phyloP scores from a whole-genome alignment of 441 rosid species.

The Breynia disticha region DNA sequence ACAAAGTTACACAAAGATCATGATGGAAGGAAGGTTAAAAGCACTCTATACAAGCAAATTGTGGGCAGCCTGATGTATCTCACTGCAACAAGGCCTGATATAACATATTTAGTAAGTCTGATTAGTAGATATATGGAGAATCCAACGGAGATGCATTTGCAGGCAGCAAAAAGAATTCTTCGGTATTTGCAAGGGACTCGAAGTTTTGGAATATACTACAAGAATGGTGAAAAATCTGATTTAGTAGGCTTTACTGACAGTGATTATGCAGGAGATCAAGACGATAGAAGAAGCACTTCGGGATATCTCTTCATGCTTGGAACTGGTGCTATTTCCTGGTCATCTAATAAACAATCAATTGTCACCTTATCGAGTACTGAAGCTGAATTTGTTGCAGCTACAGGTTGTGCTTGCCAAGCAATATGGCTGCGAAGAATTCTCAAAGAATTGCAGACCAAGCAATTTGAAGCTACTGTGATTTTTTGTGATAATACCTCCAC shows the following conservation, averaged over 20 bases:
- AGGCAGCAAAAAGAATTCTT: too few relatives aligned
- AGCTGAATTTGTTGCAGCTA: constrained; percentile 5
- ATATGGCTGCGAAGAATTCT: constrained; percentile 3
- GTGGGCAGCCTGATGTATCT: constrained; percentile 2
- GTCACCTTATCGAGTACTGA: constrained; percentile 2
- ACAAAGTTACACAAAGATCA: background rate
- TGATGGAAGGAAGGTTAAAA: background rate
- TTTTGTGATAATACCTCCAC: constrained; percentile 4
- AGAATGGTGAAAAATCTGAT: background rate
- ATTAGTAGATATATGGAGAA: background rate
- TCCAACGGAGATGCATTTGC: background rate
- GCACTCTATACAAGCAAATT: background rate
- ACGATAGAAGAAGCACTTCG: constrained; percentile 1
- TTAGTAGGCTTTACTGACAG: constrained; percentile 3
- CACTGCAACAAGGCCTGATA: background rate
- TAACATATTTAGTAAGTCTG: background rate
- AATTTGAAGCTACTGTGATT: background rate
- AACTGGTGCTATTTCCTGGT: constrained; percentile 2
- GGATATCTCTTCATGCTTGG: constrained; percentile 3
- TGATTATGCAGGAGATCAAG: constrained; percentile 8
- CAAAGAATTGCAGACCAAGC: background rate
- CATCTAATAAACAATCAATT: constrained; percentile 1
- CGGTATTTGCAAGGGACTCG: too few relatives aligned
- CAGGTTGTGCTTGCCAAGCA: background rate
- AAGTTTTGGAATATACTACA: too few relatives aligned